Evolutionary conservation across 2,329 filamentous ascomycete genomes (phyloP).

Genomic region (Aspergillus fumigatus): DNA sequence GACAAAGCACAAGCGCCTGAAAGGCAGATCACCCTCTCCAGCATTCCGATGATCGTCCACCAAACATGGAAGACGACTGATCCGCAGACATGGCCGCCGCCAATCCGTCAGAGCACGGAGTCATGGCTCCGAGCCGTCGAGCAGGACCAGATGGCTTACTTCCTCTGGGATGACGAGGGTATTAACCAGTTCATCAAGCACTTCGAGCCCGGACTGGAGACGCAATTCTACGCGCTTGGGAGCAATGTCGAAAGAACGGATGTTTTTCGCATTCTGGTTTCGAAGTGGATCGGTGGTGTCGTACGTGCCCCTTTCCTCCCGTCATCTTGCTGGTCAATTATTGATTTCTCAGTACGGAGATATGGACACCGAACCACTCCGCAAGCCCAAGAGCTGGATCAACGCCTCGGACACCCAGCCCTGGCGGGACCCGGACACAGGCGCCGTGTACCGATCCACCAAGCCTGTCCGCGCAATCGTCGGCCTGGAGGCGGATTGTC

Average conservation of each 20-base stretch:
- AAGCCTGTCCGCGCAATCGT: slow-evolving; percentile 22
- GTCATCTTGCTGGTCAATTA: no score
- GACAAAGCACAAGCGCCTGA: slow-evolving; percentile 10
- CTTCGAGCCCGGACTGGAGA: slow-evolving; percentile 21
- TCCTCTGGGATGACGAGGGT: slow-evolving; percentile 33
- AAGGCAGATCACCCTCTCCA: slow-evolving; percentile 18
- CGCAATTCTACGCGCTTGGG: slow-evolving; percentile 18
- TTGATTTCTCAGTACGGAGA: slow-evolving; percentile 24
- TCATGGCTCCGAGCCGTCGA: slow-evolving; percentile 23
- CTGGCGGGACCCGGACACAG: slow-evolving; percentile 25
- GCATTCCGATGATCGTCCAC: slow-evolving; percentile 30
- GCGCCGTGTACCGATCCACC: slow-evolving; percentile 15
- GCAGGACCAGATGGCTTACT: slow-evolving; percentile 25
- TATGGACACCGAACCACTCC: slow-evolving; percentile 29
- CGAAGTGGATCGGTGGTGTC: slow-evolving; percentile 23
- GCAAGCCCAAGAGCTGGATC: slow-evolving; percentile 24
- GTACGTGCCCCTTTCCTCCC: neutral
- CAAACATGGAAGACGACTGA: slow-evolving; percentile 29
- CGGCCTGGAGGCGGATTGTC: slow-evolving; percentile 30
- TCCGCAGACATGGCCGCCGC: slow-evolving; percentile 23
- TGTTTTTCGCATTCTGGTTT: slow-evolving; percentile 30
- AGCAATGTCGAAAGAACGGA: slow-evolving; percentile 28
- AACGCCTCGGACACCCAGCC: slow-evolving; percentile 18
- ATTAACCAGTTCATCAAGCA: slow-evolving; percentile 22
- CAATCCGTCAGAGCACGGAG: slow-evolving; percentile 22